These are phyloP conservation scores for Penicillium ucsense DNA, from an alignment of 495 filamentous ascomycete species.

Conservation along the genomic window DNA sequence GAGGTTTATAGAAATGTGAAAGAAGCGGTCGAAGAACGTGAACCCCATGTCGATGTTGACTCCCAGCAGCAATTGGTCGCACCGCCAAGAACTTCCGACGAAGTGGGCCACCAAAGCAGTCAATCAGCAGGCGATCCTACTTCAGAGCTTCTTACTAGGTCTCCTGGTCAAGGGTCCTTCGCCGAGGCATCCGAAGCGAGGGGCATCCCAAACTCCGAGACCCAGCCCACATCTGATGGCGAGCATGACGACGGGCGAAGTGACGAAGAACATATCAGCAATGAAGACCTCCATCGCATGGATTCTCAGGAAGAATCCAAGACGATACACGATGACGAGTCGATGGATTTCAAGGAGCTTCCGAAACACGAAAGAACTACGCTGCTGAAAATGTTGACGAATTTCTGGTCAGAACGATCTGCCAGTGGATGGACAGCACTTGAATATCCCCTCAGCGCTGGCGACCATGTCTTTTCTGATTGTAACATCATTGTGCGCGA, in stretches of 20 bases:
- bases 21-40: constrained; percentile 81
- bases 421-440: constrained; percentile 92
- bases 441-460: constrained; percentile 81
- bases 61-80: constrained; percentile 14
- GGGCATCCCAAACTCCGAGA: constrained; percentile 37
- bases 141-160: constrained; percentile 7
- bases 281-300: constrained; percentile 58
- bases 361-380: constrained; percentile 87
- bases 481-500: constrained; percentile 97
- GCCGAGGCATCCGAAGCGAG: constrained; percentile 41
- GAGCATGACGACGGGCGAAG: constrained; percentile 55
- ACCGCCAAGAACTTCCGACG: constrained; percentile 17
- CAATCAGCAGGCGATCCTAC: no score
- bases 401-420: constrained; percentile 97
- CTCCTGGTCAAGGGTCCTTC: constrained; percentile 15
- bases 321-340: constrained; percentile 45
- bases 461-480: constrained; percentile 93
- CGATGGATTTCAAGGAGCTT: constrained; percentile 58
- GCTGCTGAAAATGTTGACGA: constrained; percentile 86
- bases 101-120: constrained; percentile 15
- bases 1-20: constrained; percentile 89
- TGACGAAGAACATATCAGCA: constrained; percentile 55
- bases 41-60: constrained; percentile 57
- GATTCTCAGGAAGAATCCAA: constrained; percentile 55
- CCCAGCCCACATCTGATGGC: constrained; percentile 51